Evolutionary conservation across 768 basidiomycete genomes (phyloP), one percentile per base, ranked within the genome.

Genomic region (Leucocoprinus leucothites): DNA sequence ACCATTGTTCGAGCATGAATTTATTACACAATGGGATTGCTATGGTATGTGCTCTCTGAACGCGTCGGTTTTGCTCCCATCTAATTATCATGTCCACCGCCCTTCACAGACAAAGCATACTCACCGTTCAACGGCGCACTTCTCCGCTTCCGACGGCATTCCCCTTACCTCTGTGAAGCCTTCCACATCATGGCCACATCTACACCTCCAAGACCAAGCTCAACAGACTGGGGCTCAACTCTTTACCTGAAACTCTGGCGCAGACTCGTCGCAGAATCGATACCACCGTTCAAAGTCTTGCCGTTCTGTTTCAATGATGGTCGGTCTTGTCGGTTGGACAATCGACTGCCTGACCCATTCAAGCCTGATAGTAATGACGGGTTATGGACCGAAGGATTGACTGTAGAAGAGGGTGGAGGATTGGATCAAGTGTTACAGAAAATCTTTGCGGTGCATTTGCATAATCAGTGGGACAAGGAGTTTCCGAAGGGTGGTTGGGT

Each of bases 1-100:
- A 2, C 94, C 95, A 8, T 74, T 98, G 53, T 78, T 90, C 5
- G 95, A 97, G 67, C 89, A 92, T 63, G 96, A 99, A 69, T 99
- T 95, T 66, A 92, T 98, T 9, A 96, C 93, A 1, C 94, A 99
- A 64, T 99, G 96, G 96, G 96, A 99, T 66, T 98, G 96, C 68
- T 98, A 98, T 64, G 91, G 95, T 94, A 66, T 41, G 84, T 65
- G 26, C n/a, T 45, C 26, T 51, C 11, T 38, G 9, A 13, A 11
- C 38, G 11, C 38, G 16, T 38, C 16, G 16, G 9, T n/a, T 38
- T n/a, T n/a, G n/a, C n/a, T n/a, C n/a, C 38, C 16, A 13, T 26
- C 18, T 35, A 24, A 22, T 53, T 18, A 1, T 8, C 13, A 25
- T 21, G n/a, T 2, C 41, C 35, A 36, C 57, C 25, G 7, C 9